These are phyloP conservation scores for Nakazawaea anatomiae DNA, from an alignment of 805 yeast species.

Conservation along the genomic window DNA sequence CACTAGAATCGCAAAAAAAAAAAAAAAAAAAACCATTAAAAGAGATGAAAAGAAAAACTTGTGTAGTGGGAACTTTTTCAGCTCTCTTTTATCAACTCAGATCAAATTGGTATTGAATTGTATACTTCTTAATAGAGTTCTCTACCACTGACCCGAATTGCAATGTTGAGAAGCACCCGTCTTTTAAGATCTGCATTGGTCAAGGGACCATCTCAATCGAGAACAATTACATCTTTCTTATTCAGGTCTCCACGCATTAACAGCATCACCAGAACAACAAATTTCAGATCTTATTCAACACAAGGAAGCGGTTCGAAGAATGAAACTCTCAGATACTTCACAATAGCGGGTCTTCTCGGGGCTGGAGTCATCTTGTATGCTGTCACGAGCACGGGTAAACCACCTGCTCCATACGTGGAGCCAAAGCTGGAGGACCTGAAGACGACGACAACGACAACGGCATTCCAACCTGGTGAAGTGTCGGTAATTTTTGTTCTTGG, in stretches of 20 bases:
- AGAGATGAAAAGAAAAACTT: too few relatives aligned
- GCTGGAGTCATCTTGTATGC: conserved; percentile 6
- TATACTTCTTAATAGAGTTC: too few relatives aligned
- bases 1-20: too few relatives aligned
- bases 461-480: conserved; percentile 60
- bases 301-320: neutral
- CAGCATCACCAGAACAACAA: too few relatives aligned
- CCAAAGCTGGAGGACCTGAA: conserved; percentile 14
- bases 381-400: neutral
- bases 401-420: conserved; percentile 26
- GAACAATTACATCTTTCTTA: neutral
- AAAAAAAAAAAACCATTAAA: too few relatives aligned
- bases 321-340: neutral
- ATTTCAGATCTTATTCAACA: conserved; percentile 4
- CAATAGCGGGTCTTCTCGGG: conserved; percentile 2
- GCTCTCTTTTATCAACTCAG: too few relatives aligned
- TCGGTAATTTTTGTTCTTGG: conserved; percentile 89
- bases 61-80: too few relatives aligned
- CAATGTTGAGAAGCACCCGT: neutral
- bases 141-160: too few relatives aligned
- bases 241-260: neutral
- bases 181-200: neutral
- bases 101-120: too few relatives aligned
- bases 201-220: neutral
- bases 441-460: conserved; percentile 19